Percentiles rank a stretch among this genome's conserved stretches.
Conservation (phyloP, 1,284 basidiomycete species). For the Malassezia dermatis region DNA sequence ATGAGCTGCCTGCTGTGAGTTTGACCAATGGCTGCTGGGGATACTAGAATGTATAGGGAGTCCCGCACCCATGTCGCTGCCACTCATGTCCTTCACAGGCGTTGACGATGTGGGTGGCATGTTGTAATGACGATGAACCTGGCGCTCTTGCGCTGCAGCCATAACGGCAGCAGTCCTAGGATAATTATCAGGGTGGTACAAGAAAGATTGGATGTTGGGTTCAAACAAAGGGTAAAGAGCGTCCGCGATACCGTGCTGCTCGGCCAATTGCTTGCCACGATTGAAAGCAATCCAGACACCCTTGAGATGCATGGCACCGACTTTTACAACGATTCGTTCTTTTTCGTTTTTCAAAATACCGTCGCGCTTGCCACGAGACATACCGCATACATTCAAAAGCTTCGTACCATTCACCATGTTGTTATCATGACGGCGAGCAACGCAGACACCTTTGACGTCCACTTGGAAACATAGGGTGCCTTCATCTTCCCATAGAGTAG, state of each 20-base stretch:
- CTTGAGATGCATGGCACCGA: constrained; percentile 47
- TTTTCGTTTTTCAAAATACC: constrained; percentile 48
- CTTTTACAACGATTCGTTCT: constrained; percentile 48
- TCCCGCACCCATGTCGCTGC: constrained; percentile 1
- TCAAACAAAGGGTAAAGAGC: constrained; percentile 47
- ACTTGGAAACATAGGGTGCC: constrained; percentile 48
- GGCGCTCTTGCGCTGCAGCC: constrained; percentile 44
- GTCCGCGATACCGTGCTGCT: constrained; percentile 44
- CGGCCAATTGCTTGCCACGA: constrained; percentile 44
- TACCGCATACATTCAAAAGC: constrained; percentile 45
- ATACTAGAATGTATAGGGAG: constrained; percentile 8
- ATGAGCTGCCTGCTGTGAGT: background rate
- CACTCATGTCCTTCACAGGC: constrained; percentile 10
- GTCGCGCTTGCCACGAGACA: constrained; percentile 48
- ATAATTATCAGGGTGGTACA: constrained; percentile 47
- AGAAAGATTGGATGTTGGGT: constrained; percentile 46
- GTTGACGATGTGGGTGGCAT: background rate
- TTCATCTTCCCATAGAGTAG: constrained; percentile 47
- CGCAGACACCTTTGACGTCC: constrained; percentile 44
- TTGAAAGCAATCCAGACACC: constrained; percentile 48
- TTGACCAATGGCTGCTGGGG: constrained; percentile 4
- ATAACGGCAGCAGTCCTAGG: constrained; percentile 45
- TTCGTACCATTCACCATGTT: constrained; percentile 49
- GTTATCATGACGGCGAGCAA: constrained; percentile 46
- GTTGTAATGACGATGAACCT: constrained; percentile 29